Percentiles rank a stretch among this genome's conserved stretches.
phyloP scores from a whole-genome alignment of 495 filamentous ascomycete species.

The Parmelia sp. region DNA sequence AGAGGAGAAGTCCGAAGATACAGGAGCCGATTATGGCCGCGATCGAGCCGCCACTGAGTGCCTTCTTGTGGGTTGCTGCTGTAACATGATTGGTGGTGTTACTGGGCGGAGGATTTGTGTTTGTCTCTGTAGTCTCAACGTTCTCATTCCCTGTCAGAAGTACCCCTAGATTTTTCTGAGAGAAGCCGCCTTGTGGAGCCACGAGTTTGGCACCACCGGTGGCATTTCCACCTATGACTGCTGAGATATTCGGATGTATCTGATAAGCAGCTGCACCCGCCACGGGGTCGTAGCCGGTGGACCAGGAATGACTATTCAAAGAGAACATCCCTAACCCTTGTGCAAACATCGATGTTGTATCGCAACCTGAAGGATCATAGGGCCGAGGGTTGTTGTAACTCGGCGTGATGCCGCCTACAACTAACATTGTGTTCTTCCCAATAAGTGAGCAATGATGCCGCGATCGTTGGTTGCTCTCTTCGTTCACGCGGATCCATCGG shows the following conservation, averaged over 20 bases:
- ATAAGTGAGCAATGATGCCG: slow-evolving; percentile 16
- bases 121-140: neutral
- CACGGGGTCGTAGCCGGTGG: slow-evolving; percentile 15
- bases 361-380: slow-evolving; percentile 11
- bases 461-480: slow-evolving; percentile 13
- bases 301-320: slow-evolving; percentile 18
- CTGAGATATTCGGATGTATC: slow-evolving; percentile 13
- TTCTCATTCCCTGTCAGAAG: slow-evolving; percentile 8
- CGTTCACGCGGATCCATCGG: slow-evolving; percentile 22
- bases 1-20: neutral
- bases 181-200: slow-evolving; percentile 15
- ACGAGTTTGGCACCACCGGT: slow-evolving; percentile 15
- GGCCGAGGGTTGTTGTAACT: slow-evolving; percentile 9
- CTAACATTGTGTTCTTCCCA: slow-evolving; percentile 17
- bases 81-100: neutral
- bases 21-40: slow-evolving; percentile 3
- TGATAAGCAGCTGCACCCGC: slow-evolving; percentile 10
- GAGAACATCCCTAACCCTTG: slow-evolving; percentile 23
- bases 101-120: neutral
- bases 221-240: slow-evolving; percentile 17
- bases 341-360: slow-evolving; percentile 14
- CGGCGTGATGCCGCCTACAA: slow-evolving; percentile 17
- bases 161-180: slow-evolving; percentile 3
- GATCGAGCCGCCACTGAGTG: slow-evolving; percentile 5
- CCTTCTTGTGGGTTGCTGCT: neutral